A percentile compares a stretch with the other conserved stretches of the same genome.
Conservation (phyloP, 2,329 filamentous ascomycete genomes). For the Aspergillus candidus region DNA sequence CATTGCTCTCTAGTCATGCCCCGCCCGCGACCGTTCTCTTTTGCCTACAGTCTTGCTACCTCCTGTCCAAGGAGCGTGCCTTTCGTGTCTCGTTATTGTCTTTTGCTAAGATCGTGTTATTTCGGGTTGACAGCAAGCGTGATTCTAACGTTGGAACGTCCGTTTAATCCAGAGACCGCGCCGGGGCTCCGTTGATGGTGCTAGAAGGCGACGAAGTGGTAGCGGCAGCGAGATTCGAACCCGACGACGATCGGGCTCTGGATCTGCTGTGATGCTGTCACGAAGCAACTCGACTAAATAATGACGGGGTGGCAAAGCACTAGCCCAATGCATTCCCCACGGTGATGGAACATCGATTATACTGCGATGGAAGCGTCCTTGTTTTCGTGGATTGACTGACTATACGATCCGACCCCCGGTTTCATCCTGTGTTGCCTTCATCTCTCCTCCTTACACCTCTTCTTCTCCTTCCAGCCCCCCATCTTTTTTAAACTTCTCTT, state of each 20-base stretch:
- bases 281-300: slow-evolving; percentile 40
- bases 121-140: slow-evolving; percentile 36
- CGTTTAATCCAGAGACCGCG: slow-evolving; percentile 43
- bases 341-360: slow-evolving; percentile 34
- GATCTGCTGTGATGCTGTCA: slow-evolving; percentile 31
- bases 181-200: slow-evolving; percentile 36
- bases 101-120: slow-evolving; percentile 37
- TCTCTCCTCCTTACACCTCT: slow-evolving; percentile 20
- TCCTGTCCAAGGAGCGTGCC: slow-evolving; percentile 6
- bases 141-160: slow-evolving; percentile 44
- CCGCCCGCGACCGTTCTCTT: slow-evolving; percentile 10
- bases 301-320: slow-evolving; percentile 16
- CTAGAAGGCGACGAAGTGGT: slow-evolving; percentile 37
- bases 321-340: slow-evolving; percentile 18
- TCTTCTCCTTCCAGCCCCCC: slow-evolving; percentile 11
- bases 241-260: slow-evolving; percentile 36
- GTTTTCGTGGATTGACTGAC: slow-evolving; percentile 21
- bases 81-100: slow-evolving; percentile 24
- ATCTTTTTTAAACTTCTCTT: slow-evolving; percentile 10
- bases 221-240: slow-evolving; percentile 39
- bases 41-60: slow-evolving; percentile 18
- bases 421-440: slow-evolving; percentile 8
- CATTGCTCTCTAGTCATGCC: slow-evolving; percentile 20
- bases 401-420: slow-evolving; percentile 16
- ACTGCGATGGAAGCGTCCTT: slow-evolving; percentile 30